Evolutionary conservation across 495 filamentous ascomycete species (phyloP), one percentile per base, ranked within the genome.

Genomic region (Amphirosellinia nigrospora): DNA sequence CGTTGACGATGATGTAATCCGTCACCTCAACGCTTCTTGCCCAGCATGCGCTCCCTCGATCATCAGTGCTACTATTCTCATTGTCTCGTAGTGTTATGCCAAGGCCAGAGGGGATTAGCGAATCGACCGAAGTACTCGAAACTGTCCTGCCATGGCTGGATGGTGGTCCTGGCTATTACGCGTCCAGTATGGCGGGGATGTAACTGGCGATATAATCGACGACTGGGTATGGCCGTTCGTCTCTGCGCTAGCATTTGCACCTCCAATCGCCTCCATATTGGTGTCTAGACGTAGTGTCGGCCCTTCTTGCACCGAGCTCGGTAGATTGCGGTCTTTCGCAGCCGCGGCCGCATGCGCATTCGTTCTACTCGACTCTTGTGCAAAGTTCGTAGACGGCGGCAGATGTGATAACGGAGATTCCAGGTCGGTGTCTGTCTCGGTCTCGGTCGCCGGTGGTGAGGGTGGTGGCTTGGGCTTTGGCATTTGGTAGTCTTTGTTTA

Each of bases 41-140:
- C 86, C 86, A 88, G 74, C 86, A 87, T 13, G 85, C 85, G 34
- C 81, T 79, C 65, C 86, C 86, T 58, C 84, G 81, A 48, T 84
- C 80, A 38, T 80, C 78, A 19, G 73, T 75, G 16, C 79, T 80
- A 66, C 79, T 79, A 28, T 73, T 81, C 68, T 86, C 84, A 75
- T 87, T 87, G 70, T 88, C 86, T 48, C 80, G 82, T 56, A 88
- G 73, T 19, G 79, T 85, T 62, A 88, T 88, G 19, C 68, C 68
- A 34, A 81, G 84, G 30, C 84, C 84, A 4, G 73, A 70, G 0
- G 79, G 75, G 16, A 82, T 71, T 4, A 62, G 28, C n/a, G 84
- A 85, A 30, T 86, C 84, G 63, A 74, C 75, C 7, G 85, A 87
- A 8, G 80, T 69, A 65, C 72, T 84, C 15, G 85, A 84, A 10